A percentile compares a stretch with the other conserved stretches of the same genome.
phyloP scores from a whole-genome alignment of 495 filamentous ascomycete genomes.

The Aspergillus sclerotioniger region DNA sequence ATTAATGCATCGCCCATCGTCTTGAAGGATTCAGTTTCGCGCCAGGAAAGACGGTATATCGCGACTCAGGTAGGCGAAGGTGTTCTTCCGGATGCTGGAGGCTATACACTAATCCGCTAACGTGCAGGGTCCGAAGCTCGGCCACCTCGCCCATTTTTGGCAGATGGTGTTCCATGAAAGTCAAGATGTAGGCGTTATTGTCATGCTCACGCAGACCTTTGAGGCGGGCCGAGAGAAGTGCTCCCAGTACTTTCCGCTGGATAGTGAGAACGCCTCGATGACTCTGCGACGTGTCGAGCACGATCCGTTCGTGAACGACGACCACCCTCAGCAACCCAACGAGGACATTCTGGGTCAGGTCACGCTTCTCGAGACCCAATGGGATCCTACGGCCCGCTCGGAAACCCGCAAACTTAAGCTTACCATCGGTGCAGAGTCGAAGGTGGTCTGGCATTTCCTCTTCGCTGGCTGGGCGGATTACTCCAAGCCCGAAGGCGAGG shows the following conservation, averaged over 20 bases:
- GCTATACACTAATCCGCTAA: conserved; percentile 7
- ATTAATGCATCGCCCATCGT: conserved; percentile 93
- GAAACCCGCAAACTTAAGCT: conserved; percentile 57
- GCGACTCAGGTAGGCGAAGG: conserved; percentile 58
- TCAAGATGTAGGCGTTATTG: conserved; percentile 73
- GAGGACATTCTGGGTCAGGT: conserved; percentile 38
- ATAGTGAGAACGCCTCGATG: conserved; percentile 56
- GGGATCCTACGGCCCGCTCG: conserved; percentile 48
- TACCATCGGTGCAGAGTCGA: conserved; percentile 57
- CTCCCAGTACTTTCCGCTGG: conserved; percentile 80
- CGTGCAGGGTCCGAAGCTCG: conserved; percentile 73
- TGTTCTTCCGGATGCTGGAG: conserved; percentile 1
- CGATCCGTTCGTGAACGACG: conserved; percentile 30
- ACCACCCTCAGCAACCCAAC: conserved; percentile 19
- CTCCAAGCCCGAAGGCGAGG: conserved; percentile 75
- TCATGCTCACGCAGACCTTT: conserved; percentile 93
- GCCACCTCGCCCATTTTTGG: conserved; percentile 75
- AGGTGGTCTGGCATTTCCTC: conserved; percentile 82
- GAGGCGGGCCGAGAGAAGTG: conserved; percentile 86
- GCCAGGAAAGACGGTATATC: conserved; percentile 58
- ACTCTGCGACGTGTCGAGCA: conserved; percentile 55
- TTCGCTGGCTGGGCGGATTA: conserved; percentile 96
- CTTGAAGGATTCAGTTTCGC: conserved; percentile 55
- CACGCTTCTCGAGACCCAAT: conserved; percentile 44
- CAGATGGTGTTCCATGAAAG: conserved; percentile 93